A percentile compares a stretch with the other conserved stretches of the same genome.
Evolutionary conservation across 371 early-diverging fungal genomes (phyloP).

Genomic region (Nematocida sp.): DNA sequence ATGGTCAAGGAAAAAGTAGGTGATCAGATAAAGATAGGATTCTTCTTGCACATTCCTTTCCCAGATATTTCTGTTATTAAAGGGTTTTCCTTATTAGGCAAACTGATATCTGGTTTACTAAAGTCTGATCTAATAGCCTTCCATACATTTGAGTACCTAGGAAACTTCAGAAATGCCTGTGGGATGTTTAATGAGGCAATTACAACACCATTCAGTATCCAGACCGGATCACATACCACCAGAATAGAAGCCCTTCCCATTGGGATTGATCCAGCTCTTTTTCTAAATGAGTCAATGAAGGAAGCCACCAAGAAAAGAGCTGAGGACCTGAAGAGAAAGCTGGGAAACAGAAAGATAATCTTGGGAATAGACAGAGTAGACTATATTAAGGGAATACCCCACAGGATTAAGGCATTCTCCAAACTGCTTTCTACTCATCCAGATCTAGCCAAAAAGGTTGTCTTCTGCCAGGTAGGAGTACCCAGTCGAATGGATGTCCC

Average conservation of each 20-base stretch:
- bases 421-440: conserved; percentile 78
- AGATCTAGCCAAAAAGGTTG: conserved; percentile 78
- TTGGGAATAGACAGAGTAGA: conserved; percentile 96
- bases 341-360: conserved; percentile 78
- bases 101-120: conserved; percentile 80
- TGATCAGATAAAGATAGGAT: conserved; percentile 79
- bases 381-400: conserved; percentile 99
- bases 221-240: background rate
- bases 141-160: conserved; percentile 95
- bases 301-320: conserved; percentile 69
- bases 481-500: conserved; percentile 85
- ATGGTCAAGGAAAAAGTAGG: conserved; percentile 69
- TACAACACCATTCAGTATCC: background rate
- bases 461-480: conserved; percentile 87
- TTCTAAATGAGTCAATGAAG: conserved; percentile 66
- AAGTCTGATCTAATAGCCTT: conserved; percentile 84
- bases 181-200: conserved; percentile 77
- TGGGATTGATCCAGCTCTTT: conserved; percentile 92
- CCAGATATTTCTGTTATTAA: conserved; percentile 85
- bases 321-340: conserved; percentile 72
- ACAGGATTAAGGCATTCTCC: conserved; percentile 88
- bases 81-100: conserved; percentile 77
- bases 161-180: conserved; percentile 89
- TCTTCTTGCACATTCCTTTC: conserved; percentile 96
- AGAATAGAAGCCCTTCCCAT: conserved; percentile 76